Conservation (phyloP, 257 asterid species). For the Anisodus acutangulus region DNA sequence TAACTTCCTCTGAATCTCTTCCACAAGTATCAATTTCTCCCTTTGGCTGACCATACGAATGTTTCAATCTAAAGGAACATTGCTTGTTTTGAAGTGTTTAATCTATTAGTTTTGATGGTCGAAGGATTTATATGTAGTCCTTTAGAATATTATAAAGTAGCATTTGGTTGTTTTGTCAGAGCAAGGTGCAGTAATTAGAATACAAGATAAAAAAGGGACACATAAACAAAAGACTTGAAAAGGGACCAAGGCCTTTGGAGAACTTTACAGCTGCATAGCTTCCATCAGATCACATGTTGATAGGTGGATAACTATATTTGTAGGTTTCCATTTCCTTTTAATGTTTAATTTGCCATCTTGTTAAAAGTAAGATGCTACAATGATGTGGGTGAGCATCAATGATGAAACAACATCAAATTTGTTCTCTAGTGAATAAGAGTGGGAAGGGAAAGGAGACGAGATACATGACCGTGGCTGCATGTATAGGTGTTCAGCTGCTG, state of each 20-base stretch:
- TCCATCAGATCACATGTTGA: slow-evolving; percentile 24
- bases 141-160: not conserved
- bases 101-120: not conserved
- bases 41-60: not conserved
- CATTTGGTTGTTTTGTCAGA: slow-evolving; percentile 2
- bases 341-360: slow-evolving; percentile 15
- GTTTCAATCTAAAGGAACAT: slow-evolving; percentile 12
- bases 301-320: not conserved
- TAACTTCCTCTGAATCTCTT: slow-evolving; percentile 23
- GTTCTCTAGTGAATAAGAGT: not conserved
- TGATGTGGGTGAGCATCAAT: slow-evolving; percentile 11
- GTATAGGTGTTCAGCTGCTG: not conserved
- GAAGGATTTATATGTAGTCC: not conserved
- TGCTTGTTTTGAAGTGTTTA: not conserved
- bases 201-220: not conserved
- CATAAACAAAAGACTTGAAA: not conserved
- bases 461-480: not conserved
- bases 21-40: not conserved
- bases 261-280: slow-evolving; percentile 12
- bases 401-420: not conserved
- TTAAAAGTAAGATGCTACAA: slow-evolving; percentile 7
- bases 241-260: slow-evolving; percentile 4
- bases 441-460: slow-evolving; percentile 1
- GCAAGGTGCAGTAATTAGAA: not conserved
- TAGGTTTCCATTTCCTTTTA: slow-evolving; percentile 17